Conservation (phyloP, 179 eudicot genomes). For the Spinacia oleracea region DNA sequence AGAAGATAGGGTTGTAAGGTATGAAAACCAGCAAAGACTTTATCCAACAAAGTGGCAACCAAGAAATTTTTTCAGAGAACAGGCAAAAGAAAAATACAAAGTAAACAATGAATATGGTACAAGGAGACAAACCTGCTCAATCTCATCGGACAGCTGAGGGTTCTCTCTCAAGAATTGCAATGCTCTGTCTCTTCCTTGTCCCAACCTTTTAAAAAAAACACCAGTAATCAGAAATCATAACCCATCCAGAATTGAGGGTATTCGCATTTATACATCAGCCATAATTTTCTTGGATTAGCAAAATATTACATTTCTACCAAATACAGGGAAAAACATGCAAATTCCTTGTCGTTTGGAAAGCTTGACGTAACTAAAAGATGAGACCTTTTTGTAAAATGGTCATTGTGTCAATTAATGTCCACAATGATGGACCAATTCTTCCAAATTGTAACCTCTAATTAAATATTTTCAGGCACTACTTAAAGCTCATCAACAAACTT, state of each 20-base stretch:
- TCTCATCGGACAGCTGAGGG: constrained; percentile 66
- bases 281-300: not conserved
- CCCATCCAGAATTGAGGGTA: not conserved
- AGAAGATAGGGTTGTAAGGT: not conserved
- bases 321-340: not conserved
- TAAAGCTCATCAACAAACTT: not conserved
- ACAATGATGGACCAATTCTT: not conserved
- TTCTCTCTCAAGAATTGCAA: constrained; percentile 82
- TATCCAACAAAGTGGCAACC: not conserved
- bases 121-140: constrained; percentile 68
- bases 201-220: constrained; percentile 53
- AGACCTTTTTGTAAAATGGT: not conserved
- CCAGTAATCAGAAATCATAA: not conserved
- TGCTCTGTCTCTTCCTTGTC: constrained; percentile 93
- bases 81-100: not conserved
- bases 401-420: not conserved
- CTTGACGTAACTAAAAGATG: not conserved
- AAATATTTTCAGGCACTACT: not conserved
- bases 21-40: not conserved
- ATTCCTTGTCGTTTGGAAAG: not conserved
- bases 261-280: constrained; percentile 5
- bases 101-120: not conserved
- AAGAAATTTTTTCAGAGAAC: not conserved
- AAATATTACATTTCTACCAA: not conserved
- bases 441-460: not conserved